phyloP scores from a whole-genome alignment of 2,329 filamentous ascomycete genomes.

The Herpotrichia juniperi region DNA sequence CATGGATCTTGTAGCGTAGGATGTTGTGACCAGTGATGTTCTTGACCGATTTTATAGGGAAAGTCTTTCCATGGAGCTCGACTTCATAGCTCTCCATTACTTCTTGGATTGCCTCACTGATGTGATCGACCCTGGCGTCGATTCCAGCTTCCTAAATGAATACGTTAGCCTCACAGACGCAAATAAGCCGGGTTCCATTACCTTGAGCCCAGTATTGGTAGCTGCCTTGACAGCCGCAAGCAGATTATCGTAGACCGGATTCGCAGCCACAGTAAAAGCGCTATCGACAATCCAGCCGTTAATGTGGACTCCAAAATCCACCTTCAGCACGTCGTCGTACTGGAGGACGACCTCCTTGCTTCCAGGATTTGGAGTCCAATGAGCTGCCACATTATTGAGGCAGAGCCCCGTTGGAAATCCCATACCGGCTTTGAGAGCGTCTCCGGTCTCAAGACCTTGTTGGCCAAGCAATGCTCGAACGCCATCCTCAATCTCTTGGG shows the following conservation, averaged over 20 bases:
- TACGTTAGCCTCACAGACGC: slow-evolving; percentile 11
- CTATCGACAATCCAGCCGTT: slow-evolving; percentile 72
- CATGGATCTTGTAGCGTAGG: slow-evolving; percentile 86
- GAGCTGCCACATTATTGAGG: slow-evolving; percentile 81
- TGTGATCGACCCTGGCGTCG: slow-evolving; percentile 84
- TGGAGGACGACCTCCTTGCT: slow-evolving; percentile 79
- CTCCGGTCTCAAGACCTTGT: slow-evolving; percentile 74
- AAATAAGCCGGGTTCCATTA: slow-evolving; percentile 34
- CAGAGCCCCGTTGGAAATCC: slow-evolving; percentile 85
- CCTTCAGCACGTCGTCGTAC: slow-evolving; percentile 74
- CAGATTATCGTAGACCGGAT: slow-evolving; percentile 68
- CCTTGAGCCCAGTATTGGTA: slow-evolving; percentile 73
- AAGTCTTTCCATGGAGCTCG: slow-evolving; percentile 75
- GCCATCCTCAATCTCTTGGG: slow-evolving; percentile 80
- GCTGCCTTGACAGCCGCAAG: slow-evolving; percentile 68
- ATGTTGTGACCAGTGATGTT: slow-evolving; percentile 94
- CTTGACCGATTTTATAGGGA: slow-evolving; percentile 81
- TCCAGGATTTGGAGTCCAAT: slow-evolving; percentile 84
- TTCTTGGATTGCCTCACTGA: slow-evolving; percentile 81
- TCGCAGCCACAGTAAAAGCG: slow-evolving; percentile 69
- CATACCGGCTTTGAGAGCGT: slow-evolving; percentile 78
- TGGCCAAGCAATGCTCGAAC: slow-evolving; percentile 78
- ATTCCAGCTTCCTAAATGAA: slow-evolving; percentile 76
- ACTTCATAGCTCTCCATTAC: slow-evolving; percentile 92
- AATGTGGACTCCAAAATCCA: slow-evolving; percentile 72